Base-by-base conservation (phyloP, 257 asterid species). In the Galeopsis tetrahit region DNA sequence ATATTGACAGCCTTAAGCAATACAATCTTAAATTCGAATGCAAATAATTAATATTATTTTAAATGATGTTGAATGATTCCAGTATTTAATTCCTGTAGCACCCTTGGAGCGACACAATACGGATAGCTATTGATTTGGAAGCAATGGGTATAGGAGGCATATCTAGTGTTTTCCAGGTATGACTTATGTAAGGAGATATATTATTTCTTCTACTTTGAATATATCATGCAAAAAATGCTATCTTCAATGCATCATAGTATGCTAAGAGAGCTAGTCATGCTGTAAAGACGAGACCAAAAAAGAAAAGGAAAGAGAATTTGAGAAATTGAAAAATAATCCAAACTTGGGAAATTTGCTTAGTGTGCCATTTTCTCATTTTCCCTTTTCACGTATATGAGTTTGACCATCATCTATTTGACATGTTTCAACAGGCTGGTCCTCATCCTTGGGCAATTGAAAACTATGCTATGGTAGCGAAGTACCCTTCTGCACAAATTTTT, bases 131-230 rank as follows among this genome's bases (percentile, higher is more conserved):
- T 74, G 98, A 92, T 82, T 82, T 95, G 88, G 99, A 95, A 89
- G 99, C 99, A 69, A 91, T 92, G 93, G 99, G 99, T 48, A 80
- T 87, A 60, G 99, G 99, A 58, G 98, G 99, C 79, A 92, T 85
- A 80, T 95, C 99, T 56, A 80, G 89, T 74, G 82, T 95, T 57
- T 95, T 95, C 84, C 98, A 95, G 98, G 99, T 94, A 70, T 74
- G 80, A n/a, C 63, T 62, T 73, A 1, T 66, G 51, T 38, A 14
- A 43, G 10, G 35, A 44, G 46, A 65, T 4, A 13, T 36, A 44
- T 63, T 49, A 75, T 13, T 52, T 70, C 63, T 67, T 14, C 46
- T 35, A 10, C 32, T 38, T 28, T 60, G 7, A 53, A 46, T 40
- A 34, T 38, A 35, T 46, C 33, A 51, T 66, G 28, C 28, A 7